Base-by-base conservation (phyloP, 2,329 filamentous ascomycete genomes). In the Aspergillus ibericus region DNA sequence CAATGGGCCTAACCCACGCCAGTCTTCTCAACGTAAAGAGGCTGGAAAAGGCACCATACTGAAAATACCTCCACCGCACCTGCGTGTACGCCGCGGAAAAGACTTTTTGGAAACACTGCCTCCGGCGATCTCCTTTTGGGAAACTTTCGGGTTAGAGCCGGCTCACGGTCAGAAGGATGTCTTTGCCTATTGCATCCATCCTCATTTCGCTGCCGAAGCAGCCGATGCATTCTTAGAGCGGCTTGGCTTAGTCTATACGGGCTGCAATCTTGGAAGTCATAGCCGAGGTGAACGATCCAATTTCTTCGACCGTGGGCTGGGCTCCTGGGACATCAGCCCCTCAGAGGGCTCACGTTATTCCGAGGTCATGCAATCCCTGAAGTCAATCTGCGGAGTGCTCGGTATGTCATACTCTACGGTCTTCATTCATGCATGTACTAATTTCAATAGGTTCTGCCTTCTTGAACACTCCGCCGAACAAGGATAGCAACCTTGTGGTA, bases 121-220 rank as follows among this genome's bases (percentile, higher is more conserved):
- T 3, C 77, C 84, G 8, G 81, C 84, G 4, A 68, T 86, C 50
- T 73, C 78, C 2, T 88, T 87, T 64, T 88, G 85, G 85, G 84
- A 87, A 62, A 79, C 82, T 1, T 79, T 88, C 40, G 83, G 82
- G 16, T 73, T 88, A 9, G 80, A 81, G 40, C 85, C 85, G 34
- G 78, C 79, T 38, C 80, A 78, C 66, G 81, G 83, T 1, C 59
- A 77, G 1, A 88, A 88, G 67, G 78, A 87, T 65, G 71, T 87
- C n/a, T 78, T 80, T 20, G 77, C 81, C 0, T 85, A 84, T 66
- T 84, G 83, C 63, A 74, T 88, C 9, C 81, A 82, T 63, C 84
- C 85, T 2, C 75, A 77, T 27, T 73, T 77, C 34, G 66, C 84
- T 12, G 68, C 71, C 56, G 75, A 80, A 16, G 77, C 79, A 34